Base-by-base conservation (phyloP, 2,329 filamentous ascomycete genomes). In the Botryotinia calthae region DNA sequence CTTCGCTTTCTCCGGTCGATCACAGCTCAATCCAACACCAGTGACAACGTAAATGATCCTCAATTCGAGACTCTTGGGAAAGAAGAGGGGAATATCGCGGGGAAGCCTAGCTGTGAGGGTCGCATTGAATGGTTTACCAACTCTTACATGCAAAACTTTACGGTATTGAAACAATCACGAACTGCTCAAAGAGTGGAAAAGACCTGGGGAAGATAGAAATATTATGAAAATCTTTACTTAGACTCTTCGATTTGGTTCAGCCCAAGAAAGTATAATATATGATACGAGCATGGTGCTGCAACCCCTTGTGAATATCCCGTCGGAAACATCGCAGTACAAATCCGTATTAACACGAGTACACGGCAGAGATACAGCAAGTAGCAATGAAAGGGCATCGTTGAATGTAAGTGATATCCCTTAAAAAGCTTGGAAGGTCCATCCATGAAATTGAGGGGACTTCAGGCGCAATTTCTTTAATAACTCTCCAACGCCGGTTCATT, bases 381-480 rank as follows among this genome's bases (percentile, higher is more conserved):
- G 16, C 37, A 42, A 51, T 34, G 48, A 22, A 25, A 54, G 31
- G 44, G n/a, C 22, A 54, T 46, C 8, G 40, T 28, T 46, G 40
- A 64, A 25, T 14, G 25, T 4, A 25, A 14, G 16, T 31, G 16
- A 42, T 40, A 4, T 42, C 37, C n/a, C 25, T 56, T 20, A 20
- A 25, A 42, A 20, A n/a, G n/a, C 48, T 67, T 42, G 14, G 48
- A 40, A 31, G 65, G 65, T 28, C 34, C 34, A 68, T 42, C 64
- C 65, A 68, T 68, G 48, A 42, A 68, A 22, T 68, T 42, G 65
- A 56, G 34, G 34, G n/a, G n/a, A 56, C 31, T 48, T 56, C 25
- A 31, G 48, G 65, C 65, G 44, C 54, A n/a, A 42, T 18, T 56
- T 5, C 25, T 56, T 56, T 22, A 28, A 18, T 56, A 56, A 20